A percentile compares a stretch with the other conserved stretches of the same genome.
These are phyloP conservation scores for Fusarium domesticum DNA, from an alignment of 2,329 filamentous ascomycete species.

Conservation along the genomic window DNA sequence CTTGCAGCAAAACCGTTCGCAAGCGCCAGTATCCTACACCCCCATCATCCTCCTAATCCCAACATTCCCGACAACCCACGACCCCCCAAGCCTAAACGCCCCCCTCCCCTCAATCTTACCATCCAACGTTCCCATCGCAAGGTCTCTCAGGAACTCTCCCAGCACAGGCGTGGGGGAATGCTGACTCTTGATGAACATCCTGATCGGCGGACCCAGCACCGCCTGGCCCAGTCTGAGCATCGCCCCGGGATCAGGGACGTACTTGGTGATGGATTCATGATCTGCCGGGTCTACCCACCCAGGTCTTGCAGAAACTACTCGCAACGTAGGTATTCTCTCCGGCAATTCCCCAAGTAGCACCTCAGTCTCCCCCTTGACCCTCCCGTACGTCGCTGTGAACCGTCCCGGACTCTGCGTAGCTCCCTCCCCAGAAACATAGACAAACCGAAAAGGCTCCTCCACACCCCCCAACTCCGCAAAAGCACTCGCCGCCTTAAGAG, in stretches of 20 bases:
- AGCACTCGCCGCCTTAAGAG: conserved; percentile 60
- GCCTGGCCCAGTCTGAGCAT: conserved; percentile 6
- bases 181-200: conserved; percentile 16
- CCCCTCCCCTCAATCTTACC: conserved; percentile 28
- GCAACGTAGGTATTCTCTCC: conserved; percentile 44
- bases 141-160: conserved; percentile 43
- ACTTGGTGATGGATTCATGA: conserved; percentile 43
- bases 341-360: conserved; percentile 52
- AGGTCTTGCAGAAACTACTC: conserved; percentile 57
- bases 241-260: conserved; percentile 35
- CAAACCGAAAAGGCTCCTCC: conserved; percentile 60
- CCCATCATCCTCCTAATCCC: conserved; percentile 36
- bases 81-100: conserved; percentile 34
- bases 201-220: conserved; percentile 28
- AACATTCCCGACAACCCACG: conserved; percentile 36
- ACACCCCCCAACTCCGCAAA: conserved; percentile 48
- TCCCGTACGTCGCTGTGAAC: conserved; percentile 57
- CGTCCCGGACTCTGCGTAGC: conserved; percentile 55
- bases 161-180: conserved; percentile 44
- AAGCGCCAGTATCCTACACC: conserved; percentile 24
- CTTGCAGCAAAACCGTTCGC: too few species aligned
- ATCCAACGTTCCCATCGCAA: conserved; percentile 42
- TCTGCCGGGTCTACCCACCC: conserved; percentile 51
- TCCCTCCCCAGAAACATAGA: conserved; percentile 66
- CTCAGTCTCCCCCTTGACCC: conserved; percentile 68